Base-by-base conservation (phyloP, 441 rosid genomes). In the Geranium incanum region DNA sequence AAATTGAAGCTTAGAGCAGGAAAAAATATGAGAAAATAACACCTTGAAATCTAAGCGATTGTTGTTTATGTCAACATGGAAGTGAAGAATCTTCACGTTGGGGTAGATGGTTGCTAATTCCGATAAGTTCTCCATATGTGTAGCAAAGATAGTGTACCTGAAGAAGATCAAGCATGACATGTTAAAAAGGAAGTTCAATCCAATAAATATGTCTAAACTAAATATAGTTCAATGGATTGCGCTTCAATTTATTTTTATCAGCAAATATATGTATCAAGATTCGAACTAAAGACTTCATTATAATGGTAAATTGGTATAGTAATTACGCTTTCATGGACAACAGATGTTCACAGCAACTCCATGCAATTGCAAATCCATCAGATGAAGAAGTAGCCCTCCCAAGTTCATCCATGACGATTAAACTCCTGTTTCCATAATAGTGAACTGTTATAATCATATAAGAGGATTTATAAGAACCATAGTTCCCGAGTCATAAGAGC, bases 311-410 rank as follows among this genome's bases (percentile, higher is more conserved):
- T 23, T 50, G 15, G 66, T 64, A 62, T 66, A 67, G 72, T 36
- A 65, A 76, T 92, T 89, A 92, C 98, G 86, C 95, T 79, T 86
- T 87, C 70, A 89, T 85, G 45, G 96, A 89, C 75, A 86, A 68
- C 37, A 95, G 86, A 86, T 87, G 80, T 81, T 95, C 99, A 60
- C 96, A 92, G 88, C 96, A 95, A 85, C 99, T 88, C 99, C 98
- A 90, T 68, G 97, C 97, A 77, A 95, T 85, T 71, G 96, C 89
- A 80, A 89, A 84, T 76, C 97, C 97, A 80, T 95, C 99, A 38
- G 93, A 84, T 45, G 99, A 92, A 71, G 98, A 89, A 74, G 99
- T 95, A 60, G 98, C 99, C 85, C 98, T 92, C 77, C 99, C 98
- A 16, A 92, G 98, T 85, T 95, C 99, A 71, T 95, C 99, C 92